Conservation (phyloP, 169 alveolate genomes). For the Plasmodium ovale region DNA sequence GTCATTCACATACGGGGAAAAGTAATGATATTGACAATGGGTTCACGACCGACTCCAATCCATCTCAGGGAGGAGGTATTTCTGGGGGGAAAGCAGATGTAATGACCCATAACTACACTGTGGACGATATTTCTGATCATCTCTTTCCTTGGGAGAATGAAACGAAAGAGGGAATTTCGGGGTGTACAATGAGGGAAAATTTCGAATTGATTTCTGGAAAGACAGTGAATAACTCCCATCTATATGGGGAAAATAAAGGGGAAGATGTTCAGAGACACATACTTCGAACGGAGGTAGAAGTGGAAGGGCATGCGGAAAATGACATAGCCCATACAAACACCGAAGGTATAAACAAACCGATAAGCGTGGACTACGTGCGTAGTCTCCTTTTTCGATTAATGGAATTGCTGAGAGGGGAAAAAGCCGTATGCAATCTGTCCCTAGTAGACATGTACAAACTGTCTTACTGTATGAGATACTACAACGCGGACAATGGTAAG, state of each 20-base stretch:
- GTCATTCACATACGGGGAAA: neutral
- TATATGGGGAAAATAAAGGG: neutral
- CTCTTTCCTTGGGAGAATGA: neutral
- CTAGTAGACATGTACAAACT: slow-evolving; percentile 43
- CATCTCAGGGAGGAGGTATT: too few relatives aligned
- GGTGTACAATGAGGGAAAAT: too few relatives aligned
- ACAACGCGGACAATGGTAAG: neutral
- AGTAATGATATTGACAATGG: neutral
- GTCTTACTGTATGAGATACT: slow-evolving; percentile 39
- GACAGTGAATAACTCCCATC: too few relatives aligned
- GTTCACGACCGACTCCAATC: neutral
- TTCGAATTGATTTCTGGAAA: too few relatives aligned
- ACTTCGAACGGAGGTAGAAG: too few relatives aligned
- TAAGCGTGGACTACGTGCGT: slow-evolving; percentile 26
- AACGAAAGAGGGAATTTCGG: neutral
- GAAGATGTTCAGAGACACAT: neutral
- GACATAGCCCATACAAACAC: neutral
- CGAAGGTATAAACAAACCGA: neutral
- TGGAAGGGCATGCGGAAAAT: neutral
- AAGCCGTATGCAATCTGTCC: neutral
- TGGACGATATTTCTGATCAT: slow-evolving; percentile 48
- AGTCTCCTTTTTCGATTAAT: slow-evolving; percentile 16
- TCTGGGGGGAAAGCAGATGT: too few relatives aligned
- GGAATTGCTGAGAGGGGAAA: neutral
- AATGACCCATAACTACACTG: too few relatives aligned